A percentile compares a stretch with the other conserved stretches of the same genome.
These are phyloP conservation scores for Trichoderma koningii DNA, from an alignment of 2,329 filamentous ascomycete genomes.

Conservation along the genomic window DNA sequence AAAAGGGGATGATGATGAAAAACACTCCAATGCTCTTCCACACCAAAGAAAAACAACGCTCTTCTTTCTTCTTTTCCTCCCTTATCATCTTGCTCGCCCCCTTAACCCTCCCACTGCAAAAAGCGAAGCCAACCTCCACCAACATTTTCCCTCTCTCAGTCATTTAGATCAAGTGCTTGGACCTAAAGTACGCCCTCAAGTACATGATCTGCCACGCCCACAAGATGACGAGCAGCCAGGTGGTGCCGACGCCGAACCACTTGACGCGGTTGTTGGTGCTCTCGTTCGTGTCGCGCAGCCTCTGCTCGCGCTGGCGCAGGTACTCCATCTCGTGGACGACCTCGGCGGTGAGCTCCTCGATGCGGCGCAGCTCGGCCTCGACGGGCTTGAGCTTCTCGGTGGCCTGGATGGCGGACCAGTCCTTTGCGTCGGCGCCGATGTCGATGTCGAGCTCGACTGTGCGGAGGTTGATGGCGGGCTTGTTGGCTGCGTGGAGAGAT, in stretches of 20 bases:
- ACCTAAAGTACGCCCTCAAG: slow-evolving; percentile 92
- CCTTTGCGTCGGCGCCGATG: slow-evolving; percentile 94
- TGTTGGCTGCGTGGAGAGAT: slow-evolving; percentile 34
- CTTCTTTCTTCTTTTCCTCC: no score
- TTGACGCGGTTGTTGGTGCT: slow-evolving; percentile 98
- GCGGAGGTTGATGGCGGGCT: slow-evolving; percentile 58
- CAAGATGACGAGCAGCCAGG: slow-evolving; percentile 83
- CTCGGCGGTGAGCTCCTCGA: slow-evolving; percentile 88
- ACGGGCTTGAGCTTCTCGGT: slow-evolving; percentile 97
- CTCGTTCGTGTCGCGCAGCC: slow-evolving; percentile 97
- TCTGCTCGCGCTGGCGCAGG: slow-evolving; percentile 85
- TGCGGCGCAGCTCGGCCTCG: slow-evolving; percentile 88
- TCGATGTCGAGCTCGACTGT: slow-evolving; percentile 91
- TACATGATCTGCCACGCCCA: slow-evolving; percentile 98
- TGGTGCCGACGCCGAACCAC: slow-evolving; percentile 95
- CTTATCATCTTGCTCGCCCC: neutral
- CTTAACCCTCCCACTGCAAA: neutral
- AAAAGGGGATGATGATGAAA: neutral
- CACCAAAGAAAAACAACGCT: neutral
- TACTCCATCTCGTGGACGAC: slow-evolving; percentile 97
- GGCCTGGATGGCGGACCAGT: slow-evolving; percentile 95
- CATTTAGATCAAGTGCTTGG: slow-evolving; percentile 45
- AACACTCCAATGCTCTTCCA: neutral
- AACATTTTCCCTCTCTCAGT: no score
- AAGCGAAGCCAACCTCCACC: no score